A percentile compares a stretch with the other conserved stretches of the same genome.
Conservation (phyloP, 2,329 filamentous ascomycete species). For the Onygenales sp. region DNA sequence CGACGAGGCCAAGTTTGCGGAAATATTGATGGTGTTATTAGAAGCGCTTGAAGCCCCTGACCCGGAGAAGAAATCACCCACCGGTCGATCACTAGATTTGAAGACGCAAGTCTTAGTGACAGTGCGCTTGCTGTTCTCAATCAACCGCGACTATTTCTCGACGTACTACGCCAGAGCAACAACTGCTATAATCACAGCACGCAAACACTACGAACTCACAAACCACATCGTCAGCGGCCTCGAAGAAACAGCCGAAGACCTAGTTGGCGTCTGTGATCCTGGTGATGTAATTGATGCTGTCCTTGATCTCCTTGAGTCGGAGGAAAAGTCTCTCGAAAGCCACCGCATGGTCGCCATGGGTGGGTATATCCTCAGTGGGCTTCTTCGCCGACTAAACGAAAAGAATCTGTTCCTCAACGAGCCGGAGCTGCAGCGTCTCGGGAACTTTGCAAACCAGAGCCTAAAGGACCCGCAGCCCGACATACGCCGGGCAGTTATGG, state of each 20-base stretch:
- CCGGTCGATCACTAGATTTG: conserved; percentile 21
- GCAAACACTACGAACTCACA: conserved; percentile 28
- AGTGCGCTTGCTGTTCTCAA: conserved; percentile 29
- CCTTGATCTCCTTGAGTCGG: conserved; percentile 22
- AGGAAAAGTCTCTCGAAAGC: conserved; percentile 21
- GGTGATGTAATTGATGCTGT: conserved; percentile 23
- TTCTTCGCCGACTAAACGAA: conserved; percentile 18
- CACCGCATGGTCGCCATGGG: conserved; percentile 28
- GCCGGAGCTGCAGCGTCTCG: conserved; percentile 19
- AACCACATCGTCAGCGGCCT: conserved; percentile 32
- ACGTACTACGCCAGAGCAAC: conserved; percentile 26
- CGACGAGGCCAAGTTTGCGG: conserved; percentile 27
- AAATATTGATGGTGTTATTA: conserved; percentile 28
- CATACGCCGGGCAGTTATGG: conserved; percentile 28
- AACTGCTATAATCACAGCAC: conserved; percentile 27
- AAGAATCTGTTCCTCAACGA: conserved; percentile 11
- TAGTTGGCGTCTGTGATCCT: conserved; percentile 22
- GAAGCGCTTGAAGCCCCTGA: conserved; percentile 25
- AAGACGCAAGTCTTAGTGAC: conserved; percentile 35
- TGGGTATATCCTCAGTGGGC: conserved; percentile 19
- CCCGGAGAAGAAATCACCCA: conserved; percentile 18
- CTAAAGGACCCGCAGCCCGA: conserved; percentile 26
- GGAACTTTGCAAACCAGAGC: conserved; percentile 22
- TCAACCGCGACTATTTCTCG: conserved; percentile 26
- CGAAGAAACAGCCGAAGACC: conserved; percentile 28